phyloP scores from a whole-genome alignment of 2,329 filamentous ascomycete species.

The Trichoderma sp. region DNA sequence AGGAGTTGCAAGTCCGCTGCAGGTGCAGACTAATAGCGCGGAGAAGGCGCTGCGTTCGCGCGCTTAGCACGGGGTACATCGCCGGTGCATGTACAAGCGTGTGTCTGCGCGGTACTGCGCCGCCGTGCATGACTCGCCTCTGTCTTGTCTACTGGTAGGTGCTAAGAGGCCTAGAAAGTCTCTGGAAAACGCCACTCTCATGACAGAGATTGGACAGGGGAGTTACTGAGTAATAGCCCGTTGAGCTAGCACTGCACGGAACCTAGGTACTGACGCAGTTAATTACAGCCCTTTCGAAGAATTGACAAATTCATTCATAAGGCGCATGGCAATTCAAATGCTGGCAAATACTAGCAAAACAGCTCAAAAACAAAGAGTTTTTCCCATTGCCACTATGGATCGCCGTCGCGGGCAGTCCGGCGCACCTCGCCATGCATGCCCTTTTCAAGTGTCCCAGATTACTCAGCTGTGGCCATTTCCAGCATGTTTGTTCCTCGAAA shows the following conservation, averaged over 20 bases:
- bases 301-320: neutral
- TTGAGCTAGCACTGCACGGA: no score
- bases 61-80: no score
- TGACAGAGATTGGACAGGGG: neutral
- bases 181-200: neutral
- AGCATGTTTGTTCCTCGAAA: neutral
- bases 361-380: neutral
- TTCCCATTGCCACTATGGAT: neutral
- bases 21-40: neutral
- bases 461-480: neutral
- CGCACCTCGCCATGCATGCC: neutral
- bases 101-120: neutral
- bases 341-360: neutral
- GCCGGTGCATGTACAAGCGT: no score
- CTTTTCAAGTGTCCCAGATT: neutral
- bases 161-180: no score
- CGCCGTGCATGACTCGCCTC: neutral
- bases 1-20: neutral
- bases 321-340: neutral
- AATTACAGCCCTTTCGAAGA: neutral
- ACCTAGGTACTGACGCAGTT: no score
- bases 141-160: no score
- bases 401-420: neutral
- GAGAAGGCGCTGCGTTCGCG: neutral
- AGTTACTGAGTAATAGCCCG: neutral